phyloP scores from a whole-genome alignment of 2,329 filamentous ascomycete species.

The Albifimbria verrucaria region DNA sequence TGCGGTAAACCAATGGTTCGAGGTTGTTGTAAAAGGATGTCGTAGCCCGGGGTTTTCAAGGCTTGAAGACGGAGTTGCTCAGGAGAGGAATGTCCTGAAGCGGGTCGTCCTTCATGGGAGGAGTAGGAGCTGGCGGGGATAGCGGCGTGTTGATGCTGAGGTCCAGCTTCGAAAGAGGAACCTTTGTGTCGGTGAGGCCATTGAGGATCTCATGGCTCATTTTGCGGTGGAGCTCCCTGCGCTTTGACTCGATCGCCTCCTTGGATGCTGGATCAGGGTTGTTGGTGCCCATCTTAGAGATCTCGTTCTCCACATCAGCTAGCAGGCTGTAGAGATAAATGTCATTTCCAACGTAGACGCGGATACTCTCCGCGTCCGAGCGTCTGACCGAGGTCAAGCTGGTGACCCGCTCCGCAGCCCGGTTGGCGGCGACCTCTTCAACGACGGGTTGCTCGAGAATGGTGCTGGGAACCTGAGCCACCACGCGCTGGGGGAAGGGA shows the following conservation, averaged over 20 bases:
- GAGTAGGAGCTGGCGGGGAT: slow-evolving; percentile 31
- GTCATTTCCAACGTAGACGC: slow-evolving; percentile 65
- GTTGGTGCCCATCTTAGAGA: slow-evolving; percentile 30
- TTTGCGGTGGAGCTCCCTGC: slow-evolving; percentile 42
- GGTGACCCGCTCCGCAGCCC: slow-evolving; percentile 21
- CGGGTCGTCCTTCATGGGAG: slow-evolving; percentile 29
- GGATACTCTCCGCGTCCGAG: slow-evolving; percentile 59
- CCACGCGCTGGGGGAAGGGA: slow-evolving; percentile 50
- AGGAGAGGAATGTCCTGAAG: slow-evolving; percentile 41
- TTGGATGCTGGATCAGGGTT: slow-evolving; percentile 7
- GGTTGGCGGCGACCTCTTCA: slow-evolving; percentile 33
- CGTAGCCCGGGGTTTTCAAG: slow-evolving; percentile 24
- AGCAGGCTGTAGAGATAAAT: slow-evolving; percentile 66
- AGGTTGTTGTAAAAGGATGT: background rate
- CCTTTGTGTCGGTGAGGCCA: slow-evolving; percentile 22
- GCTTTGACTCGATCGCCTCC: slow-evolving; percentile 19
- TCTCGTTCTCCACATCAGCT: slow-evolving; percentile 58
- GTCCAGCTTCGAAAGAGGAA: slow-evolving; percentile 17
- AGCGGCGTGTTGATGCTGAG: slow-evolving; percentile 11
- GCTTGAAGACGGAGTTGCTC: slow-evolving; percentile 45
- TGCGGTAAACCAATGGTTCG: background rate
- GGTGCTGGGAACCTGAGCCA: slow-evolving; percentile 53
- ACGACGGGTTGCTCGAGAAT: slow-evolving; percentile 50
- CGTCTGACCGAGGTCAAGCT: slow-evolving; percentile 25
- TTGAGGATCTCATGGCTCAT: slow-evolving; percentile 50